A percentile compares a stretch with the other conserved stretches of the same genome.
Evolutionary conservation across 768 basidiomycete species (phyloP).

Genomic region (Termitomyces sp.): DNA sequence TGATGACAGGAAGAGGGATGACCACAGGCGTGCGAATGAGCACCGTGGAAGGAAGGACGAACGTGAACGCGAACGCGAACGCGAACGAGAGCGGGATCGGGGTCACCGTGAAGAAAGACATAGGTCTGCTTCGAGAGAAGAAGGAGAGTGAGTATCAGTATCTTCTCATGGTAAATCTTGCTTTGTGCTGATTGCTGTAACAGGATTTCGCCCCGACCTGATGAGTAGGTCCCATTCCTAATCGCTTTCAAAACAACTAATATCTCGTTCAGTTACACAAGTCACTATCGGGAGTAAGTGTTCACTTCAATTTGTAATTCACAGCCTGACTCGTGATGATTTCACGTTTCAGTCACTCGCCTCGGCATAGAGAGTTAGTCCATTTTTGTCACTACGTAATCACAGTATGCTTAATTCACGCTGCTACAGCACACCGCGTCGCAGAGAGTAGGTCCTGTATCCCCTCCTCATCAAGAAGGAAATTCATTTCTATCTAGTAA

Average conservation of each 20-base stretch:
- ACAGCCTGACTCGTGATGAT: not conserved
- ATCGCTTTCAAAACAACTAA: conserved; percentile 3
- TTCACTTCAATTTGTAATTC: not conserved
- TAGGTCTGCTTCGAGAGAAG: conserved; percentile 45
- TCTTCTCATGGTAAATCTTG: not conserved
- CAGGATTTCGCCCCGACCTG: conserved; percentile 4
- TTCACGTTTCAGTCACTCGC: not conserved
- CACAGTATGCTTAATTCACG: not conserved
- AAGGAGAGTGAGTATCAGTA: conserved; percentile 87
- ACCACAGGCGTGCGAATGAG: conserved; percentile 24
- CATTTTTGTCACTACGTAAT: not conserved
- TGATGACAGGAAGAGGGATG: conserved; percentile 29
- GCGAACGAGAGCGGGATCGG: conserved; percentile 18
- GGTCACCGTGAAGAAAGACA: conserved; percentile 20
- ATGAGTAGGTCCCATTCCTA: not conserved
- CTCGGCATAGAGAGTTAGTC: conserved; percentile 2
- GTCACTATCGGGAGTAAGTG: conserved; percentile 2
- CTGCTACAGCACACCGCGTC: not conserved
- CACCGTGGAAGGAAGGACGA: conserved; percentile 29
- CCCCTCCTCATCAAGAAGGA: not conserved
- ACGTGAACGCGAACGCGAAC: conserved; percentile 20
- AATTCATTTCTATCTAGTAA: conserved; percentile 39
- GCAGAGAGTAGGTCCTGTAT: not conserved
- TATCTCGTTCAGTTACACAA: not conserved
- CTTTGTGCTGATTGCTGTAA: not conserved